Evolutionary conservation across 352 stramenopile species (phyloP).

Genomic region (Phytophthora vignae): DNA sequence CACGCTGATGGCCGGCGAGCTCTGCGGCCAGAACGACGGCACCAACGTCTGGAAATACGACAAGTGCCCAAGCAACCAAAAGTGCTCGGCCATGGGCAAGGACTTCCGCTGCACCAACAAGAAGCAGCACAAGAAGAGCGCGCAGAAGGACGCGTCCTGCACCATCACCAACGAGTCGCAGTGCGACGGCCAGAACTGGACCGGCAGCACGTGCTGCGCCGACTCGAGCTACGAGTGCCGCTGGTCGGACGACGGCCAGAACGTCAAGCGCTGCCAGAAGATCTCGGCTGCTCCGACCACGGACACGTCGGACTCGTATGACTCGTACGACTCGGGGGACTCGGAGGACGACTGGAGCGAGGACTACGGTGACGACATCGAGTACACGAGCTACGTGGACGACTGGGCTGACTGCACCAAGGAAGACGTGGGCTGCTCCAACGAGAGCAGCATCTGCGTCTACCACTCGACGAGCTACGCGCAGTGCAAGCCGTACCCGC

Average conservation of each 20-base stretch:
- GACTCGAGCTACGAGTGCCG: slow-evolving; percentile 32
- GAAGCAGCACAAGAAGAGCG: slow-evolving; percentile 29
- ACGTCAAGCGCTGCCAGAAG: slow-evolving; percentile 33
- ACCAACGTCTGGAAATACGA: slow-evolving; percentile 46
- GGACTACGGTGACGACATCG: slow-evolving; percentile 20
- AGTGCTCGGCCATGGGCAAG: slow-evolving; percentile 24
- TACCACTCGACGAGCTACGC: slow-evolving; percentile 38
- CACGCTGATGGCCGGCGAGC: slow-evolving; percentile 21
- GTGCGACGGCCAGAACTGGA: slow-evolving; percentile 33
- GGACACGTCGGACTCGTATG: slow-evolving; percentile 2
- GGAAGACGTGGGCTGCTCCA: slow-evolving; percentile 23
- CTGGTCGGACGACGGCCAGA: slow-evolving; percentile 19
- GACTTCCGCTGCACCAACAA: slow-evolving; percentile 43
- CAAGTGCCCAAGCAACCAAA: slow-evolving; percentile 40
- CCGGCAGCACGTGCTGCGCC: slow-evolving; percentile 25
- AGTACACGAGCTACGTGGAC: slow-evolving; percentile 29
- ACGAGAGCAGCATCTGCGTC: slow-evolving; percentile 25
- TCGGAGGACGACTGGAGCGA: slow-evolving; percentile 13
- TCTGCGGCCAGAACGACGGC: slow-evolving; percentile 48
- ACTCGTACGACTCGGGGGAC: slow-evolving; percentile 12
- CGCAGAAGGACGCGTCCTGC: slow-evolving; percentile 16
- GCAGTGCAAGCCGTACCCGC: slow-evolving; percentile 43
- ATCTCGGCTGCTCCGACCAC: neutral
- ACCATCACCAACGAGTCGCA: slow-evolving; percentile 31
- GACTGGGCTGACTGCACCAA: slow-evolving; percentile 35